Conservation (phyloP, 345 rosid genomes). For the Aurinia saxatilis region DNA sequence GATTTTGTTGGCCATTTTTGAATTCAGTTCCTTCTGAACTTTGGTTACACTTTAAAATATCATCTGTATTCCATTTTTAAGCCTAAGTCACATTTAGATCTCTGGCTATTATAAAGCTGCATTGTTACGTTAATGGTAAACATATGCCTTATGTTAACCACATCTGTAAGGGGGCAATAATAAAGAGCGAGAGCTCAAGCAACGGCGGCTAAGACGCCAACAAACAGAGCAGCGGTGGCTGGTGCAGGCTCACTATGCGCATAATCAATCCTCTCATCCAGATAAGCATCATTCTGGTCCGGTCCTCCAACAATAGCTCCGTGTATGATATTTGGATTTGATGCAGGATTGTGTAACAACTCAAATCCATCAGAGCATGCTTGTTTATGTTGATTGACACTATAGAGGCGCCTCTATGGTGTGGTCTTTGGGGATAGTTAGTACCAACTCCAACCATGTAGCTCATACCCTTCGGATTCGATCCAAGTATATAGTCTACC, state of each 20-base stretch:
- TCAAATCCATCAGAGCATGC: slow-evolving; percentile 35
- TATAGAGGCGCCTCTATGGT: slow-evolving; percentile 91
- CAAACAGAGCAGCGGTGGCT: slow-evolving; percentile 46
- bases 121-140: too few relatives aligned
- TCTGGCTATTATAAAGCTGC: too few relatives aligned
- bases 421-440: slow-evolving; percentile 67
- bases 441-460: slow-evolving; percentile 93
- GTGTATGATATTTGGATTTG: slow-evolving; percentile 49
- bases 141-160: too few relatives aligned
- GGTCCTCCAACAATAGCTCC: slow-evolving; percentile 77
- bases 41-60: too few relatives aligned
- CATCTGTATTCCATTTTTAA: too few relatives aligned
- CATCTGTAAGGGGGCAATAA: too few relatives aligned
- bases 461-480: slow-evolving; percentile 73
- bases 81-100: too few relatives aligned
- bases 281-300: slow-evolving; percentile 42
- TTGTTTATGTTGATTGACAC: slow-evolving; percentile 40
- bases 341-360: slow-evolving; percentile 31
- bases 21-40: too few relatives aligned
- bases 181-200: too few relatives aligned
- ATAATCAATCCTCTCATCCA: slow-evolving; percentile 42
- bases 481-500: slow-evolving; percentile 86
- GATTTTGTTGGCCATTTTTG: not conserved
- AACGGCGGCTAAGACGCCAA: slow-evolving; percentile 55
- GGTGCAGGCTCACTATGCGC: slow-evolving; percentile 45